Conservation (phyloP, 1,284 basidiomycete genomes). For the Rhodotorula mucilaginosa region DNA sequence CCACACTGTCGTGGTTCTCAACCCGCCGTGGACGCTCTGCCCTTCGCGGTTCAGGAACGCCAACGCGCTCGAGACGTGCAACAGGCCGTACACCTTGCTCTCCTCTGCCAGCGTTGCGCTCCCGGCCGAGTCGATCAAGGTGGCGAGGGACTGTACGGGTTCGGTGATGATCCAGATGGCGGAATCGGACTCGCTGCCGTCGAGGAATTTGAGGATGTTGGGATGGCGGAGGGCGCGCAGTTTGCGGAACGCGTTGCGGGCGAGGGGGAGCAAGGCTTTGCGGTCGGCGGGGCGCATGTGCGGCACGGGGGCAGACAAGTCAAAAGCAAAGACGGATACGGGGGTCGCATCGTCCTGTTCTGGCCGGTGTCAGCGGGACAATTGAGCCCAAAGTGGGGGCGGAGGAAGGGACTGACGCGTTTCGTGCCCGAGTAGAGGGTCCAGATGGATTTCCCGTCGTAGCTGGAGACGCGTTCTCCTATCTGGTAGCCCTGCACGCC, state of each 20-base stretch:
- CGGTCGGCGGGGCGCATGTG: slow-evolving; percentile 54
- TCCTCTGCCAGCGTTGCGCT: slow-evolving; percentile 11
- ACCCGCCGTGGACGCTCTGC: slow-evolving; percentile 81
- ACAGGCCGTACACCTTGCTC: slow-evolving; percentile 32
- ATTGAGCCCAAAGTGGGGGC: not conserved
- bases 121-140: slow-evolving; percentile 1
- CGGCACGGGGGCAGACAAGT: slow-evolving; percentile 40
- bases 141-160: slow-evolving; percentile 71
- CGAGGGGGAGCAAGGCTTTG: slow-evolving; percentile 65
- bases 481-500: slow-evolving; percentile 61
- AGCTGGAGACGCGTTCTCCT: slow-evolving; percentile 68
- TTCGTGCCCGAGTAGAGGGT: slow-evolving; percentile 82
- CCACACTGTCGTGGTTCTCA: slow-evolving; percentile 77
- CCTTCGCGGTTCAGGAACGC: slow-evolving; percentile 83
- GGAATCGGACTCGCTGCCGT: slow-evolving; percentile 68
- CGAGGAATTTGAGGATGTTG: slow-evolving; percentile 91
- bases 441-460: slow-evolving; percentile 72
- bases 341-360: slow-evolving; percentile 76
- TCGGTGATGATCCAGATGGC: slow-evolving; percentile 93
- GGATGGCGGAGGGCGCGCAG: slow-evolving; percentile 90
- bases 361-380: not conserved
- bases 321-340: slow-evolving; percentile 81
- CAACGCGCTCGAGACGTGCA: slow-evolving; percentile 67
- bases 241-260: slow-evolving; percentile 87
- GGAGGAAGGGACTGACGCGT: slow-evolving; percentile 59